Percentiles rank a stretch among this genome's conserved stretches.
These are phyloP conservation scores for Globisporangium acanthophoron DNA, from an alignment of 352 stramenopile species.

Conservation along the genomic window DNA sequence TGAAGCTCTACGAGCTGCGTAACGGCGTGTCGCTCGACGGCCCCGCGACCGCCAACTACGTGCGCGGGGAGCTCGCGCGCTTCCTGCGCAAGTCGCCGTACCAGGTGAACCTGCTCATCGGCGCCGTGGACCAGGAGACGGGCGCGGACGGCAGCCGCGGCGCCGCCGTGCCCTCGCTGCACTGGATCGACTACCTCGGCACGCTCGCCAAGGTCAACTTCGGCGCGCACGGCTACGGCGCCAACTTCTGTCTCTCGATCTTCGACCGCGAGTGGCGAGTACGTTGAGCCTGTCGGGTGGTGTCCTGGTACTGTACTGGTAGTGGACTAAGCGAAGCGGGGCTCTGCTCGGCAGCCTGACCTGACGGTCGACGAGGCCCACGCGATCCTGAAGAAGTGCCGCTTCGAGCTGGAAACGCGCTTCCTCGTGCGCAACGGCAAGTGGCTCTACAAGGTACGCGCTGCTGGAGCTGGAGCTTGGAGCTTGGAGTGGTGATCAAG, in stretches of 20 bases:
- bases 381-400: conserved; percentile 72
- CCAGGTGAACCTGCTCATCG: conserved; percentile 84
- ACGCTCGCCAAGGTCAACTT: conserved; percentile 86
- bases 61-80: conserved; percentile 72
- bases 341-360: conserved; percentile 34
- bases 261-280: conserved; percentile 86
- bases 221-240: conserved; percentile 77
- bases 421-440: conserved; percentile 86
- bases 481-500: background rate
- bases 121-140: conserved; percentile 49
- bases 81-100: conserved; percentile 81
- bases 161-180: conserved; percentile 51
- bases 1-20: conserved; percentile 88
- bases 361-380: conserved; percentile 73
- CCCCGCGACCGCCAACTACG: conserved; percentile 76
- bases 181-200: conserved; percentile 89
- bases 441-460: conserved; percentile 72
- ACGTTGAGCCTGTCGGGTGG: conserved; percentile 3
- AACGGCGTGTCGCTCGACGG: conserved; percentile 84
- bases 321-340: background rate
- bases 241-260: conserved; percentile 84
- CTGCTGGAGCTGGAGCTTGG: background rate
- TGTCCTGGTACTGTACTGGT: too few species aligned
- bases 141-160: conserved; percentile 13
- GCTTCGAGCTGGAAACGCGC: conserved; percentile 71